Percentiles rank a stretch among this genome's conserved stretches.
Evolutionary conservation across 164 flowering plant genomes (phyloP).

Genomic region (Stephania cephalantha): DNA sequence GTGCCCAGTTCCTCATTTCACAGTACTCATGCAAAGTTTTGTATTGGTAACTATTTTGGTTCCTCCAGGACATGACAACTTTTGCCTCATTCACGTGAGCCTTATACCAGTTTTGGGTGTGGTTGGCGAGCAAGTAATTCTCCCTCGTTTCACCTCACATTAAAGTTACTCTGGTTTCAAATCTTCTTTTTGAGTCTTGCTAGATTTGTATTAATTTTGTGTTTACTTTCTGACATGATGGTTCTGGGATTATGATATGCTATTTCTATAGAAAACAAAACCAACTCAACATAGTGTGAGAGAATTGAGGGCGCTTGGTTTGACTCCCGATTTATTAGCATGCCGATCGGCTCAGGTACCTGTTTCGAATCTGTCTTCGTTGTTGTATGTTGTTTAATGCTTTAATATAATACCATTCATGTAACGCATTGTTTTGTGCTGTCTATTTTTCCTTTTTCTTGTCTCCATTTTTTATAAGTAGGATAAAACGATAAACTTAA

Average conservation of each 20-base stretch:
- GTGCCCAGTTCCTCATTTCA: not conserved
- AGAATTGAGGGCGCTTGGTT: conserved; percentile 86
- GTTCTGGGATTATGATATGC: not conserved
- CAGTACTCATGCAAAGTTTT: not conserved
- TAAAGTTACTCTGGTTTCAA: not conserved
- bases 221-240: no score
- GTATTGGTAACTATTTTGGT: not conserved
- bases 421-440: no score
- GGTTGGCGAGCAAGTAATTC: conserved; percentile 90
- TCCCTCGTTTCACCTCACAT: conserved; percentile 10
- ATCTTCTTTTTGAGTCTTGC: not conserved
- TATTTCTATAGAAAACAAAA: conserved; percentile 72
- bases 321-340: conserved; percentile 91
- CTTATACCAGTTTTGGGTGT: conserved; percentile 94
- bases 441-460: not conserved
- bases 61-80: conserved; percentile 66
- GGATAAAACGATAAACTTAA: not conserved
- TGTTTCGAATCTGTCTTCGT: not conserved
- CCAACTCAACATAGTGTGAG: conserved; percentile 98
- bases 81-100: conserved; percentile 94
- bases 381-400: no score
- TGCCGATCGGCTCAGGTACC: conserved; percentile 90
- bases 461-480: not conserved
- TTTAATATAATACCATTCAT: no score
- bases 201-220: not conserved